phyloP scores from a whole-genome alignment of 768 basidiomycete species.

The Pleurotus sapidus region DNA sequence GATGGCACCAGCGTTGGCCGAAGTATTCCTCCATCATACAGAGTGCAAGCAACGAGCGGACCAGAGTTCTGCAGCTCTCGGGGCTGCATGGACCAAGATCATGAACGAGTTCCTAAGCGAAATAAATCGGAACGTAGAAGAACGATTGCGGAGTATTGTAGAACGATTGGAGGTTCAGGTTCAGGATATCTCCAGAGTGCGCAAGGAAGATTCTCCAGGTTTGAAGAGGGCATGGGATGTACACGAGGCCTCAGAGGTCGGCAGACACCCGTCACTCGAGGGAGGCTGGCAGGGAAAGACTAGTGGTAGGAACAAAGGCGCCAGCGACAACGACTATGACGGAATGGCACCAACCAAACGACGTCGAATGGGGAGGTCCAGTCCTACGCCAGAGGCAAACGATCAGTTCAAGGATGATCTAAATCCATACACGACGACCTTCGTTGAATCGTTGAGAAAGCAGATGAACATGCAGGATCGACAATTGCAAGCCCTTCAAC shows the following conservation, averaged over 20 bases:
- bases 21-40: slow-evolving; percentile 38
- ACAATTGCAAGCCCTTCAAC: neutral
- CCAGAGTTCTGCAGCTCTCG: slow-evolving; percentile 35
- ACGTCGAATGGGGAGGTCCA: neutral
- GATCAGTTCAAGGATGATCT: neutral
- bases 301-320: neutral
- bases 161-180: slow-evolving; percentile 27
- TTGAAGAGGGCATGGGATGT: slow-evolving; percentile 3
- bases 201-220: slow-evolving; percentile 9
- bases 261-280: neutral
- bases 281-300: neutral
- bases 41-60: slow-evolving; percentile 41
- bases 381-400: neutral
- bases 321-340: neutral
- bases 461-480: neutral
- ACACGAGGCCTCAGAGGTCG: neutral
- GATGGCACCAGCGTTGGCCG: slow-evolving; percentile 43
- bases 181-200: slow-evolving; percentile 13
- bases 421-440: neutral
- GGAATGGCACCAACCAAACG: neutral
- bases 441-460: neutral
- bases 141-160: slow-evolving; percentile 28
- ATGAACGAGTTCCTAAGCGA: slow-evolving; percentile 39
- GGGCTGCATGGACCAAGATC: slow-evolving; percentile 43
- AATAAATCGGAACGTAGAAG: slow-evolving; percentile 35